Conservation (phyloP, 495 filamentous ascomycete genomes). For the Hypoxylon lienhwacheense region DNA sequence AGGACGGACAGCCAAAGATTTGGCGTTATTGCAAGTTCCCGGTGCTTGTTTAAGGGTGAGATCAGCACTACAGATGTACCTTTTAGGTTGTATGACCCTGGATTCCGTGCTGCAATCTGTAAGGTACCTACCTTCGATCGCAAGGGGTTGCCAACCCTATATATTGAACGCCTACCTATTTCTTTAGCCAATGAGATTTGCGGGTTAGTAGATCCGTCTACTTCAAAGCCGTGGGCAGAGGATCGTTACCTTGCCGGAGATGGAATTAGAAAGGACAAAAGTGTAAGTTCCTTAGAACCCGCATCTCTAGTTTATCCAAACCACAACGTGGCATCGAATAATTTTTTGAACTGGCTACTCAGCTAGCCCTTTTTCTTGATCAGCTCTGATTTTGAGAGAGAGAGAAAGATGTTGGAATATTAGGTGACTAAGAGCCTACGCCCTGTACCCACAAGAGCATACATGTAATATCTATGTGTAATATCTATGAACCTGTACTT, state of each 20-base stretch:
- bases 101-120: slow-evolving; percentile 6
- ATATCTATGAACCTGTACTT: background rate
- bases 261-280: background rate
- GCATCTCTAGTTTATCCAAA: background rate
- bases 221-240: background rate
- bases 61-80: slow-evolving; percentile 26
- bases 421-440: no score
- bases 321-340: slow-evolving; percentile 17
- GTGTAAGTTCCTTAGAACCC: background rate
- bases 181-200: slow-evolving; percentile 13
- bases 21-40: slow-evolving; percentile 7
- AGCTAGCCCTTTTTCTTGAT: no score
- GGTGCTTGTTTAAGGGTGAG: slow-evolving; percentile 18
- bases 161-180: background rate
- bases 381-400: no score
- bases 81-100: no score
- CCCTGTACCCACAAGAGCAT: no score
- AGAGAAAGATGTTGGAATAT: no score
- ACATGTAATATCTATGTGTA: no score
- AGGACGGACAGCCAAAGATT: slow-evolving; percentile 14
- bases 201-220: no score
- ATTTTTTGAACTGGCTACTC: no score
- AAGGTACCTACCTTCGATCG: slow-evolving; percentile 14
- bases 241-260: slow-evolving; percentile 1
- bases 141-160: slow-evolving; percentile 1